A percentile compares a stretch with the other conserved stretches of the same genome.
These are phyloP conservation scores for Corylus americana DNA, from an alignment of 306 rosid genomes.

Conservation along the genomic window DNA sequence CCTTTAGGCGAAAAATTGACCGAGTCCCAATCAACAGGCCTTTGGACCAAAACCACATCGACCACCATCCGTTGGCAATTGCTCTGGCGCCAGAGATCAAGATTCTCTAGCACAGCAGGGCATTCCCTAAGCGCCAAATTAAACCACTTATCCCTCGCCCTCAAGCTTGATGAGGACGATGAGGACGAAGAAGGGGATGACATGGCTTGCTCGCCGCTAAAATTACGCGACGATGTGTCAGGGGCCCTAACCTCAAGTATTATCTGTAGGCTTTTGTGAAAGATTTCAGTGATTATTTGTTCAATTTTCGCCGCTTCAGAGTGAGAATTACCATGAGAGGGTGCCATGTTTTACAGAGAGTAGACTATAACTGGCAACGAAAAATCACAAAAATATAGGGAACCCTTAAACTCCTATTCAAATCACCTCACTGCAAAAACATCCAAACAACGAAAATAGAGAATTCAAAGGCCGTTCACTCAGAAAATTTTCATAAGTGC, in stretches of 20 bases:
- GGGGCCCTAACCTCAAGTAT: conserved; percentile 78
- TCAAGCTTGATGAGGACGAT: conserved; percentile 69
- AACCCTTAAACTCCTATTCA: not conserved
- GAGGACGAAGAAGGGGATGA: conserved; percentile 72
- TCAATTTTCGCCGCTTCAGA: conserved; percentile 65
- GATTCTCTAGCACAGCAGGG: conserved; percentile 61
- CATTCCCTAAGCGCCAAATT: conserved; percentile 76
- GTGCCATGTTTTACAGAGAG: conserved; percentile 43
- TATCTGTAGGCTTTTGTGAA: conserved; percentile 70
- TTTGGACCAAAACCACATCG: conserved; percentile 77
- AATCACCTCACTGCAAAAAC: not conserved
- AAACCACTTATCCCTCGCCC: conserved; percentile 89
- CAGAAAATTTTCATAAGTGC: too few species aligned
- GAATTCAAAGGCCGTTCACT: not conserved
- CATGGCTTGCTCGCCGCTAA: conserved; percentile 48
- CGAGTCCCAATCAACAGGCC: conserved; percentile 45
- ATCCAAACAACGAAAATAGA: not conserved
- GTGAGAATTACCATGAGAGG: conserved; percentile 62
- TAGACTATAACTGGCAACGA: not conserved
- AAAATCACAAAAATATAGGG: not conserved
- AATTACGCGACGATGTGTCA: conserved; percentile 60
- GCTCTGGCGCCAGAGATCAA: conserved; percentile 70
- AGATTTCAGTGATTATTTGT: conserved; percentile 81
- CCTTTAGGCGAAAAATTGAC: conserved; percentile 43
- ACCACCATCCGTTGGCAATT: conserved; percentile 64